Evolutionary conservation across 139 green algal genomes (phyloP).

Genomic region (Picochlorum sp.): DNA sequence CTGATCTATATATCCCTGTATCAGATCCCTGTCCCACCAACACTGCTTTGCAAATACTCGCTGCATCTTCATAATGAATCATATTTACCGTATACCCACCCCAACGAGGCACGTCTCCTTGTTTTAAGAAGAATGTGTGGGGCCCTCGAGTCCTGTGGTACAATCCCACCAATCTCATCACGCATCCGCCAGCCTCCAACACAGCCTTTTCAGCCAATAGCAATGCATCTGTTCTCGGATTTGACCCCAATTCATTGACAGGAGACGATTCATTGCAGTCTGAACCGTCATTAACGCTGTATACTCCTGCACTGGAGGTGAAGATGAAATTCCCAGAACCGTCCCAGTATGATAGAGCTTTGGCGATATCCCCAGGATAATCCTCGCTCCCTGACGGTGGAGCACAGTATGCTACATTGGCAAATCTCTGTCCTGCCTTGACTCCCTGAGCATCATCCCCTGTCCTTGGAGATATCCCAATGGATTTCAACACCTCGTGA

Average conservation of each 20-base stretch:
- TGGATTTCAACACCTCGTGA: conserved; percentile 63
- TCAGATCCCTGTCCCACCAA: conserved; percentile 11
- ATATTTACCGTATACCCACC: conserved; percentile 84
- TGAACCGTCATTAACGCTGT: conserved; percentile 55
- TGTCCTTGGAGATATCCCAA: conserved; percentile 58
- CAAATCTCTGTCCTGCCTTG: conserved; percentile 37
- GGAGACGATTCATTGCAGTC: conserved; percentile 54
- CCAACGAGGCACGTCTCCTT: conserved; percentile 43
- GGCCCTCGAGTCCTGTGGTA: conserved; percentile 78
- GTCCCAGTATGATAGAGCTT: conserved; percentile 71
- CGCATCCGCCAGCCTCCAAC: conserved; percentile 67
- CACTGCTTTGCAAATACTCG: conserved; percentile 49
- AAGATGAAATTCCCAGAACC: conserved; percentile 79
- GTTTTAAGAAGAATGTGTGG: conserved; percentile 86
- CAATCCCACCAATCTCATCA: conserved; percentile 87
- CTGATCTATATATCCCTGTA: conserved; percentile 25
- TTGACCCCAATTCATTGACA: conserved; percentile 45
- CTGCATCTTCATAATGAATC: conserved; percentile 99
- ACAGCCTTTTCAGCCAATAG: conserved; percentile 66
- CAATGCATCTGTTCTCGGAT: conserved; percentile 61
- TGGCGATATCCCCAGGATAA: conserved; percentile 65
- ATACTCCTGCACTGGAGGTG: conserved; percentile 80
- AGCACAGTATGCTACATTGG: conserved; percentile 81
- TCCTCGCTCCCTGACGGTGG: conserved; percentile 81
- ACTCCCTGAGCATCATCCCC: conserved; percentile 26